Base-by-base conservation (phyloP, 2,329 filamentous ascomycete species). In the Curvularia sp. region DNA sequence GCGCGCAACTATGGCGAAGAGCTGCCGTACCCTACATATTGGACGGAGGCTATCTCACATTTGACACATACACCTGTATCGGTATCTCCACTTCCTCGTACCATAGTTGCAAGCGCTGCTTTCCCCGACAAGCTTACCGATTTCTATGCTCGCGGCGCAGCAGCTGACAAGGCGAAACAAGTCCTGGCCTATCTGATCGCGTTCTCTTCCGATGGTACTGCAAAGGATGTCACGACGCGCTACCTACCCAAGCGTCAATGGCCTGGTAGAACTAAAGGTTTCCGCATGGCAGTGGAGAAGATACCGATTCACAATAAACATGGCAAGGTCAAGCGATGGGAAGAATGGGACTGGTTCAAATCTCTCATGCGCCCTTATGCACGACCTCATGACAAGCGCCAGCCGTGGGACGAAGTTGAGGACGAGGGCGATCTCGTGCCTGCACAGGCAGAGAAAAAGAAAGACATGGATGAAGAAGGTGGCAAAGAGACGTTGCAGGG, bases 171-270 rank as follows among this genome's bases (percentile, higher is more conserved):
- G 69, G 87, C 90, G 0, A 94, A 92, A 67, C 94, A 98, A 75
- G 87, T 96, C 12, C 92, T 97, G 70, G 91, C 91, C 45, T 99
- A 99, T 70, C 85, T 96, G 2, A 82, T 98, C 19, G 93, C 90
- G 0, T 92, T 91, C 76, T 92, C 91, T 0, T 79, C 86, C 3
- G 93, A 98, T 72, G 92, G 91, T 2, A 93, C 92, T 0, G 93
- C 92, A 12, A 98, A 98, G 74, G 95, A 99, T 73, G 90, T 99
- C 15, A 99, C 95, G 0, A 88, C 95, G 10, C 86, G 95, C 27
- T 99, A 99, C 74, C 80, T 99, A 7, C 93, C 89, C 69, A 87
- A 89, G 21, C 90, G 90, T 56, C 84, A 89, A 52, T 88, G 93
- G 74, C 95, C 95, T 0, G 94, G 95, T 3, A 90, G 93, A 66